Evolutionary conservation across 163 green algal species (phyloP).

Genomic region (Coccomyxa subellipsoidea): DNA sequence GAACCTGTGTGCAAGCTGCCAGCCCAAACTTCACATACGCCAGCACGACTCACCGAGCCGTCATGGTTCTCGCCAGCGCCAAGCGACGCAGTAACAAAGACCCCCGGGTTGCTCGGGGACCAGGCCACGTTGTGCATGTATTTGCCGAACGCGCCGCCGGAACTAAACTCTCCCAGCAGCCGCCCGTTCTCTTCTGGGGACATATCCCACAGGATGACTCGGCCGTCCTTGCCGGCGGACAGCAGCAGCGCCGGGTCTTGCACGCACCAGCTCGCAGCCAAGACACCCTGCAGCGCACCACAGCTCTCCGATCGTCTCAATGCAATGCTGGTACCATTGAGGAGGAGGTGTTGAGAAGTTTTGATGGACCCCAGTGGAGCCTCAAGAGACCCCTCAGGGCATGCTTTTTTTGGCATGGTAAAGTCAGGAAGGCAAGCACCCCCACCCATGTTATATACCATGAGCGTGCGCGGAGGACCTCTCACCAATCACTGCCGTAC

Average conservation of each 20-base stretch:
- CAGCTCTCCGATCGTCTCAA: too few relatives aligned
- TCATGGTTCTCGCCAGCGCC: conserved; percentile 56
- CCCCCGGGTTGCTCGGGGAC: conserved; percentile 74
- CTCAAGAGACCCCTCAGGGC: too few relatives aligned
- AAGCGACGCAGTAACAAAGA: conserved; percentile 87
- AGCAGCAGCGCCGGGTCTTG: conserved; percentile 88
- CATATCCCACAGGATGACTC: conserved; percentile 91
- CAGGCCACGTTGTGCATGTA: conserved; percentile 92
- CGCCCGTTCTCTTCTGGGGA: conserved; percentile 21
- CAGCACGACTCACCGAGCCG: not conserved
- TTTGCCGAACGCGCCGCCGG: conserved; percentile 35
- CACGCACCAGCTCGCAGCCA: conserved; percentile 86
- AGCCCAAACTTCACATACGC: too few relatives aligned
- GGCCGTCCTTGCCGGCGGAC: conserved; percentile 87
- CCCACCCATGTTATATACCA: too few relatives aligned
- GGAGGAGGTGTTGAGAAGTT: too few relatives aligned
- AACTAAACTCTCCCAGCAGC: conserved; percentile 60
- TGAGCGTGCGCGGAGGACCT: too few relatives aligned
- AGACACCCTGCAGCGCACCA: conserved; percentile 67
- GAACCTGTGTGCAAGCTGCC: too few relatives aligned
- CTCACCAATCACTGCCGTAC: too few relatives aligned
- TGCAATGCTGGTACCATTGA: too few relatives aligned
- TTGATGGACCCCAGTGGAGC: too few relatives aligned
- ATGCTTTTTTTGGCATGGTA: too few relatives aligned
- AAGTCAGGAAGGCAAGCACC: too few relatives aligned